Conservation (phyloP, 495 filamentous ascomycete species). For the Bathelium albidoporum region DNA sequence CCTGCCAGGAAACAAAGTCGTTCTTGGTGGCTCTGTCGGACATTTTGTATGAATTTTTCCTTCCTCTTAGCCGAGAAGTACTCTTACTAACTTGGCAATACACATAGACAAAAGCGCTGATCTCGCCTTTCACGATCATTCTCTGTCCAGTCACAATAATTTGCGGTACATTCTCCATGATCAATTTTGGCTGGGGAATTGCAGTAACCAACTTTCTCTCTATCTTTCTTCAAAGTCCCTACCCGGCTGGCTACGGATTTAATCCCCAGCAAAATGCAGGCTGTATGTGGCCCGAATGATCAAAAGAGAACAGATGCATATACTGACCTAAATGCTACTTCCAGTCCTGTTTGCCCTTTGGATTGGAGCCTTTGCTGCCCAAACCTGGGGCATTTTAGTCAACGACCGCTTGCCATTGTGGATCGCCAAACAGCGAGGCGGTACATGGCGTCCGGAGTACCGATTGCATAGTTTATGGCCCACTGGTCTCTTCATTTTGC, state of each 20-base stretch:
- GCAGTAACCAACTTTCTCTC: constrained; percentile 27
- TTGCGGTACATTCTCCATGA: constrained; percentile 35
- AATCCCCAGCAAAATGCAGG: constrained; percentile 36
- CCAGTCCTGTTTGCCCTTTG: constrained; percentile 39
- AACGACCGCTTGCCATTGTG: constrained; percentile 39
- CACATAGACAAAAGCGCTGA: constrained; percentile 29
- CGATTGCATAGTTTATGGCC: constrained; percentile 40
- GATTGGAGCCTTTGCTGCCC: constrained; percentile 37
- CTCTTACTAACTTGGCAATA: neutral
- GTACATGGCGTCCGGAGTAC: constrained; percentile 44
- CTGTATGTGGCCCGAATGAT: constrained; percentile 19
- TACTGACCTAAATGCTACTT: neutral
- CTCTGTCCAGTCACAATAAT: constrained; percentile 37
- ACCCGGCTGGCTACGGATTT: constrained; percentile 42
- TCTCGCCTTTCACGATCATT: constrained; percentile 35
- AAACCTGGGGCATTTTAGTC: constrained; percentile 35
- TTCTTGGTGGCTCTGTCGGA: neutral
- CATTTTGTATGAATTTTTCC: neutral
- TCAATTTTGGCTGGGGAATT: constrained; percentile 39
- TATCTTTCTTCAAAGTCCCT: constrained; percentile 38
- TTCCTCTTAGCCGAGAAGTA: neutral
- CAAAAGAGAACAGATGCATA: neutral
- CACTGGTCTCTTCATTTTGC: constrained; percentile 36
- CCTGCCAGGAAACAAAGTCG: neutral
- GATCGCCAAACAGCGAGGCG: constrained; percentile 28